These are phyloP conservation scores for Rhododendron henanense DNA, from an alignment of 148 eudicot species.

Conservation along the genomic window DNA sequence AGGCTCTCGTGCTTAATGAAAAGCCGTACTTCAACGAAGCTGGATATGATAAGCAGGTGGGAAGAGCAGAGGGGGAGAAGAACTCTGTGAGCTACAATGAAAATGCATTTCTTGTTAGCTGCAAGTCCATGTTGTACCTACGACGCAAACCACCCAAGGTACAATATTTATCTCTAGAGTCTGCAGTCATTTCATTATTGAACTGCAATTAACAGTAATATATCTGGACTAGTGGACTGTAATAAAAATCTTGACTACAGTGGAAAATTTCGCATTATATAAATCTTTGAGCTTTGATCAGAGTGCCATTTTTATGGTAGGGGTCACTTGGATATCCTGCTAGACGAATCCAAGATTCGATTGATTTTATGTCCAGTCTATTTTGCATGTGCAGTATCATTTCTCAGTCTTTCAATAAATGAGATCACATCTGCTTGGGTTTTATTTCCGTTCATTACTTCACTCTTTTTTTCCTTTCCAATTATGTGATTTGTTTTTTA, in stretches of 20 bases:
- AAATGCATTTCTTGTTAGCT: constrained; percentile 79
- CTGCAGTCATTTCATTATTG: not conserved
- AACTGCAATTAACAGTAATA: not conserved
- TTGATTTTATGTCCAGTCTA: not conserved
- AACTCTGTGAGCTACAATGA: constrained; percentile 92
- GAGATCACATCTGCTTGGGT: not conserved
- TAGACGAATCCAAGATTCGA: not conserved
- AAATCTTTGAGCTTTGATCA: not conserved
- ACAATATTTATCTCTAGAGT: constrained; percentile 4
- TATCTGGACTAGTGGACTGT: not conserved
- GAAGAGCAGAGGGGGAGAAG: constrained; percentile 88
- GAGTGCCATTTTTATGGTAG: not conserved
- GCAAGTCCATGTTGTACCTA: constrained; percentile 75
- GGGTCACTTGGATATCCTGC: not conserved
- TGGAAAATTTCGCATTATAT: not conserved
- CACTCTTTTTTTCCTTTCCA: not conserved
- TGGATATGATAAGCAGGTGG: constrained; percentile 79
- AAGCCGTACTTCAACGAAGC: constrained; percentile 97
- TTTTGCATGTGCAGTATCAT: constrained; percentile 1
- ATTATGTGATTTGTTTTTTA: not conserved
- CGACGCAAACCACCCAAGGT: constrained; percentile 84
- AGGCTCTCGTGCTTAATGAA: constrained; percentile 90
- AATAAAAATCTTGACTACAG: not conserved
- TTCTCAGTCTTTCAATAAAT: not conserved
- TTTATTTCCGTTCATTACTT: not conserved